A percentile compares a stretch with the other conserved stretches of the same genome.
Conservation (phyloP, 179 eudicot genomes). For the Actinidia polygama region DNA sequence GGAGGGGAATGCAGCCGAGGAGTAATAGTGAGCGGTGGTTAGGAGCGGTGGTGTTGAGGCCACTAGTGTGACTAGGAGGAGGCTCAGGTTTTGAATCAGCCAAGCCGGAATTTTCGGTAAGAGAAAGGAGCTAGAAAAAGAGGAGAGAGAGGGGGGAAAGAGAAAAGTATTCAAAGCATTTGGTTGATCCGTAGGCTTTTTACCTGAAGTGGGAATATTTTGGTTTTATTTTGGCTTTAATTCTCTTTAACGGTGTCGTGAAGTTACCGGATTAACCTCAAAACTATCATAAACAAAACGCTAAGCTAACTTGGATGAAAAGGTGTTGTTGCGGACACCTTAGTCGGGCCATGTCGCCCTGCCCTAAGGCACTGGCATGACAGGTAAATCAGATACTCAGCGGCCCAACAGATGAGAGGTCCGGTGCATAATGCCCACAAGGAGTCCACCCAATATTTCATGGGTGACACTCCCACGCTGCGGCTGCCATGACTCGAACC, state of each 20-base stretch:
- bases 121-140: background rate
- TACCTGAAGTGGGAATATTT: background rate
- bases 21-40: conserved; percentile 27
- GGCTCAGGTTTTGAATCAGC: background rate
- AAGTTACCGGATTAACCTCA: background rate
- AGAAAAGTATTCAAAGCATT: background rate
- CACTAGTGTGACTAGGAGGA: conserved; percentile 2
- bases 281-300: background rate
- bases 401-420: no score
- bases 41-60: background rate
- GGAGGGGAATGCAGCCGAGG: conserved; percentile 32
- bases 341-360: no score
- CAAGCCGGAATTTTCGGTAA: background rate
- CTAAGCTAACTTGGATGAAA: no score
- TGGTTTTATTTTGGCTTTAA: background rate
- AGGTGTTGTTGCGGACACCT: no score
- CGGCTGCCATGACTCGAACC: no score
- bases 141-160: background rate
- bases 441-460: no score
- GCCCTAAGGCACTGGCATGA: no score
- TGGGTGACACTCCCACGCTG: no score
- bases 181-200: background rate
- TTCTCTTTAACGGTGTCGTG: background rate
- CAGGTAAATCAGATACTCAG: no score
- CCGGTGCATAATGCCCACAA: no score